Evolutionary conservation across 441 rosid species (phyloP).

Genomic region (Gossypium davidsonii): DNA sequence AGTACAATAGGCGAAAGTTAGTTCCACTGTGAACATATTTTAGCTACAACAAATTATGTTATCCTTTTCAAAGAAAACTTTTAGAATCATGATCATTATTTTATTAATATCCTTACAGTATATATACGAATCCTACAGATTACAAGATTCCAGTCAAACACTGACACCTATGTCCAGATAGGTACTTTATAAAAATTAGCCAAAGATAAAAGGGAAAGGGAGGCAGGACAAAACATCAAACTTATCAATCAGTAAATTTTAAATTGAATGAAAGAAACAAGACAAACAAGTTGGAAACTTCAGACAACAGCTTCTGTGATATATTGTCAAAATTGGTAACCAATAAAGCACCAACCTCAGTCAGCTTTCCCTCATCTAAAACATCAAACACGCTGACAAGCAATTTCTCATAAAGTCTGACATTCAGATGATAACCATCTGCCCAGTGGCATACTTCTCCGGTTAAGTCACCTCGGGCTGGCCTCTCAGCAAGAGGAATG

Average conservation of each 20-base stretch:
- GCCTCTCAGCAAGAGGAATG: conserved; percentile 93
- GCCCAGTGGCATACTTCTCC: conserved; percentile 99
- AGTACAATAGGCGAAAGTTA: conserved; percentile 16
- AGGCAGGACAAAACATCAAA: not conserved
- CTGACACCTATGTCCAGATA: not conserved
- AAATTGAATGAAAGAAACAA: not conserved
- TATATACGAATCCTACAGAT: not conserved
- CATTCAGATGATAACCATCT: conserved; percentile 94
- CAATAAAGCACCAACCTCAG: conserved; percentile 54
- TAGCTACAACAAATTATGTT: not conserved
- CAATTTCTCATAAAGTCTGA: conserved; percentile 84
- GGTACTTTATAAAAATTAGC: not conserved
- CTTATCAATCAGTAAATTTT: not conserved
- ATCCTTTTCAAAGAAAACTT: not conserved
- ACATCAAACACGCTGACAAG: conserved; percentile 91
- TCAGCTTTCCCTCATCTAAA: conserved; percentile 92
- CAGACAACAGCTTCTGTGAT: not conserved
- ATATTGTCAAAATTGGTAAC: conserved; percentile 12
- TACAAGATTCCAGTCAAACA: not conserved
- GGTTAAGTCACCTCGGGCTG: conserved; percentile 95
- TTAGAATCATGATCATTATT: conserved; percentile 3
- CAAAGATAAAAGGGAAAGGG: not conserved
- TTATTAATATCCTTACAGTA: not conserved
- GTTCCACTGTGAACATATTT: conserved; percentile 16
- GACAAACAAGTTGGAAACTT: not conserved